Evolutionary conservation across 768 basidiomycete genomes (phyloP), one percentile per base, ranked within the genome.

Genomic region (Pulveroboletus sp.): DNA sequence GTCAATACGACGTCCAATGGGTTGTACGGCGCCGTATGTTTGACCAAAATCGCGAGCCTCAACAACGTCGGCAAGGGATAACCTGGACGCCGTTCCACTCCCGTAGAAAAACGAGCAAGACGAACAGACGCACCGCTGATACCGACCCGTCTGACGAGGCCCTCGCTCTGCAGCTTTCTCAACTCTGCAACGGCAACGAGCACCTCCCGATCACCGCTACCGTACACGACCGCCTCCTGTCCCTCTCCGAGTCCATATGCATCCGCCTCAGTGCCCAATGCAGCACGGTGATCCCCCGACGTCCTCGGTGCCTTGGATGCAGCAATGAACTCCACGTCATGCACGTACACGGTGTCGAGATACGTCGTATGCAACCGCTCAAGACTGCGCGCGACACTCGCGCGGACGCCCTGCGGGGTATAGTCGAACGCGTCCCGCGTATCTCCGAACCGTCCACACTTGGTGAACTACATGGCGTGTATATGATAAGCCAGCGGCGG

Each of bases 61-160:
- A 94, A 76, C n/a, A 94, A 75, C 0, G 85, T 85, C 9, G 90
- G 84, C 21, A 94, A 74, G 11, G 90, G 90, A 55, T 83, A 91
- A 1, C 87, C 92, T 91, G 6, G n/a, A 29, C 12, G 27, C 27
- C 27, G 25, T 27, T 27, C 5, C 5, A 27, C 25, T 27, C 25
- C 31, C 11, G 9, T 24, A 21, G 16, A 14, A 10, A 19, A 12
- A 19, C n/a, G n/a, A n/a, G n/a, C n/a, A n/a, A n/a, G n/a, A n/a
- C n/a, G n/a, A n/a, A n/a, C n/a, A 8, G 32, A 49, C 59, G 53
- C 59, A 87, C 91, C 90, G 53, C 85, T 82, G 56, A 94, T 87
- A 10, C 93, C 92, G 48, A 94, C 80, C 34, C 81, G 71, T 62
- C 71, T 80, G 53, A 94, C 71, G 24, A 87, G 57, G 1, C 92